Percentiles rank a stretch among this genome's conserved stretches.
Evolutionary conservation across 83 land plant genomes (phyloP).

Genomic region (Isoetes engelmannii): DNA sequence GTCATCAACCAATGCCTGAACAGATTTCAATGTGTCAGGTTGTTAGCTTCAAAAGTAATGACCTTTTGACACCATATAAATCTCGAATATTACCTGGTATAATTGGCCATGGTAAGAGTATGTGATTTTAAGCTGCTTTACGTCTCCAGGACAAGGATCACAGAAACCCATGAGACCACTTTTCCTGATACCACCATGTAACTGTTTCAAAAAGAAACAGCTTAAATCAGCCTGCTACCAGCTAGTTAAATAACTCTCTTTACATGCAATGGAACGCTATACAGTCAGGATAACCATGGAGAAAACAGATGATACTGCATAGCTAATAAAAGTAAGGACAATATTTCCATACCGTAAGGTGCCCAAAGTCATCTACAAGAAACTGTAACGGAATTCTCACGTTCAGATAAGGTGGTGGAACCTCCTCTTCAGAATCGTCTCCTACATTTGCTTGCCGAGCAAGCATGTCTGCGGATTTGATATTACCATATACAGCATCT

Average conservation of each 20-base stretch:
- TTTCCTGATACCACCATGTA: constrained; percentile 88
- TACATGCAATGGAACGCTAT: not conserved
- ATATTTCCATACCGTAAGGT: constrained; percentile 55
- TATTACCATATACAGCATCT: constrained; percentile 73
- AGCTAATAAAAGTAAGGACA: not conserved
- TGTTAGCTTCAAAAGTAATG: not conserved
- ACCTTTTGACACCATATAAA: not conserved
- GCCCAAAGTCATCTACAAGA: constrained; percentile 72
- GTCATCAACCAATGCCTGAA: constrained; percentile 3
- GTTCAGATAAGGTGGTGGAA: constrained; percentile 63
- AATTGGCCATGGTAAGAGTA: constrained; percentile 48
- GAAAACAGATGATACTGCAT: constrained; percentile 1
- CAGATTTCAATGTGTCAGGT: not conserved
- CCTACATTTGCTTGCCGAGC: constrained; percentile 8
- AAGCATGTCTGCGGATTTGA: constrained; percentile 25
- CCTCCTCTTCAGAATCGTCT: constrained; percentile 5
- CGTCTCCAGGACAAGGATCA: constrained; percentile 95
- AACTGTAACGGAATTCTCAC: constrained; percentile 91
- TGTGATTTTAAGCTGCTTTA: constrained; percentile 59
- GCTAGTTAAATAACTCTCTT: no score
- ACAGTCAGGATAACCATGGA: not conserved
- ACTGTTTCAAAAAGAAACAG: constrained; percentile 33
- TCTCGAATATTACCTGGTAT: constrained; percentile 47
- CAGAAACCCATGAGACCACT: constrained; percentile 97
- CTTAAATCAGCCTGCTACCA: no score